Conservation (phyloP, 306 rosid species). For the Hippophae tibetana region DNA sequence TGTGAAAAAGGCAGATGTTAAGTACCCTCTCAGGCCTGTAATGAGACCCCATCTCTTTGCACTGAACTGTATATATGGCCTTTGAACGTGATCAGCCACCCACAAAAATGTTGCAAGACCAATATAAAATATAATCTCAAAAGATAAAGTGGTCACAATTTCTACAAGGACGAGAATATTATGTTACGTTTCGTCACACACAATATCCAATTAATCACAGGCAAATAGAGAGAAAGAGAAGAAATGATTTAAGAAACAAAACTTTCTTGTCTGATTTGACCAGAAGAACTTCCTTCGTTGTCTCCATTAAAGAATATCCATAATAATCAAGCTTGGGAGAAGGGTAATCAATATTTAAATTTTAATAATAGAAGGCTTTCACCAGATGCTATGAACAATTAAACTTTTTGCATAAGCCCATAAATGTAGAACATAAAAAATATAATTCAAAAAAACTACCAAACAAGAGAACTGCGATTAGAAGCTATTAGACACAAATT, state of each 20-base stretch:
- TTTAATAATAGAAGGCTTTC: neutral
- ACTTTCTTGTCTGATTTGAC: neutral
- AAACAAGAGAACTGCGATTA: too few species aligned
- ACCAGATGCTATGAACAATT: neutral
- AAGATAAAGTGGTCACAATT: slow-evolving; percentile 38
- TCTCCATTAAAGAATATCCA: too few species aligned
- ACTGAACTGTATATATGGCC: slow-evolving; percentile 78
- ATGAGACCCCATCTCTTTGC: slow-evolving; percentile 91
- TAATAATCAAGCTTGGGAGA: too few species aligned
- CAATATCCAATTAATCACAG: neutral
- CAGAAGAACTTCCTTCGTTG: neutral
- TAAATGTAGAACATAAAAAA: too few species aligned
- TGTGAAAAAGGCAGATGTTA: slow-evolving; percentile 49
- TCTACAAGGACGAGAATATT: slow-evolving; percentile 42
- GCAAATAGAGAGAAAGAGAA: neutral
- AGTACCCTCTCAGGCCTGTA: slow-evolving; percentile 84
- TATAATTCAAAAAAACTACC: too few species aligned
- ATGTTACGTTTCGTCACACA: neutral
- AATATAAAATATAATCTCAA: slow-evolving; percentile 54
- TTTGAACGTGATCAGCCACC: slow-evolving; percentile 71
- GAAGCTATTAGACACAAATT: too few species aligned
- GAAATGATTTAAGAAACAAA: neutral
- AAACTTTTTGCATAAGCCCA: neutral
- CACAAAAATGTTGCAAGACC: slow-evolving; percentile 59
- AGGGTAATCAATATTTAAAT: neutral